Percentiles rank a stretch among this genome's conserved stretches.
Evolutionary conservation across 352 stramenopile species (phyloP).

Genomic region (Globisporangium abappressorium): DNA sequence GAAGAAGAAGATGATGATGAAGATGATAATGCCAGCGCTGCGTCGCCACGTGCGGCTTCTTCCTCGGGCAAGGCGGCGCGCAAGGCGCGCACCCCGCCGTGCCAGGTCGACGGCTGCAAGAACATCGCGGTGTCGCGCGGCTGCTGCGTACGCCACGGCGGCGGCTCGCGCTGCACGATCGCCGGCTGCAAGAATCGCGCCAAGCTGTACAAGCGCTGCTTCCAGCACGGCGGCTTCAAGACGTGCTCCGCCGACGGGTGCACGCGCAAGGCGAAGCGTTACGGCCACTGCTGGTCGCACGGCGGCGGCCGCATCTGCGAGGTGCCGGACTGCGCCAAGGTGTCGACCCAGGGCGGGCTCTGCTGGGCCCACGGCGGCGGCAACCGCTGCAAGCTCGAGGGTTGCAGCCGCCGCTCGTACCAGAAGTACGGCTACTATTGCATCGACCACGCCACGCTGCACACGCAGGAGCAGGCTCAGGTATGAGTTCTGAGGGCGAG

Average conservation of each 20-base stretch:
- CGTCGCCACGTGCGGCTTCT: not conserved
- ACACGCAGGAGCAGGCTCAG: slow-evolving; percentile 4
- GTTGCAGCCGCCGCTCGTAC: slow-evolving; percentile 70
- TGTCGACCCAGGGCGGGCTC: slow-evolving; percentile 59
- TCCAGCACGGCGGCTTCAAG: slow-evolving; percentile 73
- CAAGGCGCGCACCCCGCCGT: slow-evolving; percentile 55
- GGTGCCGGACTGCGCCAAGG: slow-evolving; percentile 51
- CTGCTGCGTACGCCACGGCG: slow-evolving; percentile 39
- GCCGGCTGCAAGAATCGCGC: slow-evolving; percentile 63
- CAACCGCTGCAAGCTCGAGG: slow-evolving; percentile 63
- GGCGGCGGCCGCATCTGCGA: slow-evolving; percentile 65
- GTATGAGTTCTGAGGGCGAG: not conserved
- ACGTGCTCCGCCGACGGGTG: slow-evolving; percentile 63
- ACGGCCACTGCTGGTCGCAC: slow-evolving; percentile 81
- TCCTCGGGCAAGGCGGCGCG: slow-evolving; percentile 6
- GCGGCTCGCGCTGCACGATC: slow-evolving; percentile 37
- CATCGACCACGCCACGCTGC: slow-evolving; percentile 42
- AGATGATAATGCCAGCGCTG: slow-evolving; percentile 7
- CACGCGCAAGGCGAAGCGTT: slow-evolving; percentile 74
- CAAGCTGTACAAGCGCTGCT: slow-evolving; percentile 74
- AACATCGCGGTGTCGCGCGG: slow-evolving; percentile 57
- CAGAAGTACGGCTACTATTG: slow-evolving; percentile 76
- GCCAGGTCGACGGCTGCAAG: slow-evolving; percentile 62
- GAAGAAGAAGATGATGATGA: slow-evolving; percentile 18
- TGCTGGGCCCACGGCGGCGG: slow-evolving; percentile 83